Conservation (phyloP, 2,329 filamentous ascomycete species). For the Claviceps paspali region DNA sequence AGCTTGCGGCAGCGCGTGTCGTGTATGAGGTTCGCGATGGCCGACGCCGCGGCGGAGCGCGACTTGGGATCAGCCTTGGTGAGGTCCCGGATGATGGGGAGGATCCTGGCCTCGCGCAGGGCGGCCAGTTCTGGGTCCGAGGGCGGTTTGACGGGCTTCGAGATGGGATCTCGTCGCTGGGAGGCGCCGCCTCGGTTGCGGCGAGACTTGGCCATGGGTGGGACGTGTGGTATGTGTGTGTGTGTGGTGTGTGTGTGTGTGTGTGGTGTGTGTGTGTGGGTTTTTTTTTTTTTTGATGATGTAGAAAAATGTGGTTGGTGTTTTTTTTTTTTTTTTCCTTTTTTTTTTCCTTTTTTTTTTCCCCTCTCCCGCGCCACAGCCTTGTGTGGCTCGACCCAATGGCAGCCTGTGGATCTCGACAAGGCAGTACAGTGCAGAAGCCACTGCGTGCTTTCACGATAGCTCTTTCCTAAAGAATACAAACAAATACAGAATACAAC, state of each 20-base stretch:
- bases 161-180: slow-evolving; percentile 38
- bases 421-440: too few relatives aligned
- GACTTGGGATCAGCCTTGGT: slow-evolving; percentile 42
- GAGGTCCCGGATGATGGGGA: slow-evolving; percentile 46
- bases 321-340: not conserved
- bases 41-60: slow-evolving; percentile 42
- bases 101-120: slow-evolving; percentile 45
- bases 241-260: too few relatives aligned
- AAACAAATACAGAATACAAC: too few relatives aligned
- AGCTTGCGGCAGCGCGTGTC: slow-evolving; percentile 48
- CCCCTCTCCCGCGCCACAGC: too few relatives aligned
- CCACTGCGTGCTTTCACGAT: too few relatives aligned
- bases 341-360: too few relatives aligned
- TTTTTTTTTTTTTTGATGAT: not conserved
- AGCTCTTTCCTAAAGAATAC: too few relatives aligned
- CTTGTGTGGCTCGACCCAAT: too few relatives aligned
- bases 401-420: too few relatives aligned
- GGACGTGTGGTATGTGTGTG: too few relatives aligned
- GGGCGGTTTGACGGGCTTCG: slow-evolving; percentile 43
- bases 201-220: slow-evolving; percentile 47
- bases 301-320: too few relatives aligned
- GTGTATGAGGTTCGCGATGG: slow-evolving; percentile 46
- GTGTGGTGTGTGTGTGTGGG: too few relatives aligned
- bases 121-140: slow-evolving; percentile 48
- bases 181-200: slow-evolving; percentile 33